Percentiles rank a stretch among this genome's conserved stretches.
These are phyloP conservation scores for Nicotiana paniculata DNA, from an alignment of 257 asterid species.

Conservation along the genomic window DNA sequence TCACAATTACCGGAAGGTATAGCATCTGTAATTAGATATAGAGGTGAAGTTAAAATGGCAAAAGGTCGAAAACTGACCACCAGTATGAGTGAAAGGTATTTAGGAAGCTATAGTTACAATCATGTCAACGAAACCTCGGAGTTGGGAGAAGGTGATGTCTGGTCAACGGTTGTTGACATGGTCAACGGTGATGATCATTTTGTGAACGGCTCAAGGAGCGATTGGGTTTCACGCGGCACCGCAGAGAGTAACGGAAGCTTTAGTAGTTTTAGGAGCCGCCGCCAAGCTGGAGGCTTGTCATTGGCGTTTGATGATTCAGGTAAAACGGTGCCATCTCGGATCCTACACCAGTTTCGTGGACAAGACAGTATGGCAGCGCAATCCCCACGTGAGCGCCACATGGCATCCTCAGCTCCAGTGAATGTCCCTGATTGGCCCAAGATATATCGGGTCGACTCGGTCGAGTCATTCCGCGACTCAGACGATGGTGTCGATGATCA, in stretches of 20 bases:
- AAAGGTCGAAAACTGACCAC: slow-evolving; percentile 58
- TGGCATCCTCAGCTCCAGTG: slow-evolving; percentile 70
- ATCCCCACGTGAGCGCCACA: slow-evolving; percentile 40
- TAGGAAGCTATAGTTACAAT: slow-evolving; percentile 38
- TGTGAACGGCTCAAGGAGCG: slow-evolving; percentile 8
- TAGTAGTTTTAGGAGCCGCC: slow-evolving; percentile 11
- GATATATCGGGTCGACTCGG: slow-evolving; percentile 57
- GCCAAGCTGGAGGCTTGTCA: slow-evolving; percentile 54
- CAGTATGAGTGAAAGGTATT: slow-evolving; percentile 53
- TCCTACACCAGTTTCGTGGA: slow-evolving; percentile 47
- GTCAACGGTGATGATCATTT: slow-evolving; percentile 30
- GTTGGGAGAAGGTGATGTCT: slow-evolving; percentile 68
- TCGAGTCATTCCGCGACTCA: slow-evolving; percentile 48
- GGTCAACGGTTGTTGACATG: slow-evolving; percentile 48
- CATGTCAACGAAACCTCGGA: slow-evolving; percentile 35
- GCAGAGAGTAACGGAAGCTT: slow-evolving; percentile 26
- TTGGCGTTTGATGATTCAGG: slow-evolving; percentile 54
- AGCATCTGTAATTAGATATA: not conserved
- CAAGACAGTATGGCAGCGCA: slow-evolving; percentile 25
- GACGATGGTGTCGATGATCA: slow-evolving; percentile 33
- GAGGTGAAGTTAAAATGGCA: slow-evolving; percentile 32
- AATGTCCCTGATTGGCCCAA: slow-evolving; percentile 86
- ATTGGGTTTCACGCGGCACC: slow-evolving; percentile 43
- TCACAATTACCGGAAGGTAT: slow-evolving; percentile 18
- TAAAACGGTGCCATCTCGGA: slow-evolving; percentile 33